Evolutionary conservation across 2,329 filamentous ascomycete species (phyloP).

Genomic region (Neurospora sp.): DNA sequence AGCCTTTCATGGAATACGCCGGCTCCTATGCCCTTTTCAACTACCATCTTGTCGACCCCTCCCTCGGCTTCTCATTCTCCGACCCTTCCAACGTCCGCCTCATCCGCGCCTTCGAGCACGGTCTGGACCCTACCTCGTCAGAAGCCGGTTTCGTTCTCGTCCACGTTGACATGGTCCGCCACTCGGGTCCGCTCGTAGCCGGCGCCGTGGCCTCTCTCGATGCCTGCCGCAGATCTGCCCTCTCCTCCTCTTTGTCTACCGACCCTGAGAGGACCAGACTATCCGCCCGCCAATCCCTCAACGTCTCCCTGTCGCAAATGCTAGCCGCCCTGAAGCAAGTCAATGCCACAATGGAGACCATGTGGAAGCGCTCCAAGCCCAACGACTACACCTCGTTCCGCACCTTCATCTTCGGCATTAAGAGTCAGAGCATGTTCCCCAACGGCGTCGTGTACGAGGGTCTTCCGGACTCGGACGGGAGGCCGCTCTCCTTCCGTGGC

Average conservation of each 20-base stretch:
- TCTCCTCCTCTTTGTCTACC: conserved; percentile 23
- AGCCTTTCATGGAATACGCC: conserved; percentile 85
- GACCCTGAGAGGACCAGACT: conserved; percentile 6
- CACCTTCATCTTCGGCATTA: conserved; percentile 96
- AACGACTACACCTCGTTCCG: conserved; percentile 80
- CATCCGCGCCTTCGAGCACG: conserved; percentile 83
- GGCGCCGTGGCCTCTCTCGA: conserved; percentile 62
- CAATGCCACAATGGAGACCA: conserved; percentile 73
- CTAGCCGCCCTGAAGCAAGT: conserved; percentile 58
- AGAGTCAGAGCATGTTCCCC: conserved; percentile 87
- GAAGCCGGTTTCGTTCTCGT: conserved; percentile 95
- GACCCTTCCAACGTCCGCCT: conserved; percentile 55
- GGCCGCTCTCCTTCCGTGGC: conserved; percentile 75
- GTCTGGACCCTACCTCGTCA: conserved; percentile 75
- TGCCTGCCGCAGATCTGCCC: conserved; percentile 30
- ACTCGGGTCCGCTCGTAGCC: conserved; percentile 68
- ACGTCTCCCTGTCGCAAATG: conserved; percentile 52
- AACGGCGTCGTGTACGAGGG: conserved; percentile 85
- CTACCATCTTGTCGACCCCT: conserved; percentile 51
- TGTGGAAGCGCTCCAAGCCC: conserved; percentile 86
- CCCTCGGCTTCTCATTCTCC: conserved; percentile 47
- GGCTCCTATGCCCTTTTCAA: conserved; percentile 61
- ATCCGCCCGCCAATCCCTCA: conserved; percentile 45
- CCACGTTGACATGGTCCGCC: conserved; percentile 89
- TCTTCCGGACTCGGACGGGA: conserved; percentile 34